These are phyloP conservation scores for Chalciporus sp. DNA, from an alignment of 1,284 basidiomycete species.

Conservation along the genomic window DNA sequence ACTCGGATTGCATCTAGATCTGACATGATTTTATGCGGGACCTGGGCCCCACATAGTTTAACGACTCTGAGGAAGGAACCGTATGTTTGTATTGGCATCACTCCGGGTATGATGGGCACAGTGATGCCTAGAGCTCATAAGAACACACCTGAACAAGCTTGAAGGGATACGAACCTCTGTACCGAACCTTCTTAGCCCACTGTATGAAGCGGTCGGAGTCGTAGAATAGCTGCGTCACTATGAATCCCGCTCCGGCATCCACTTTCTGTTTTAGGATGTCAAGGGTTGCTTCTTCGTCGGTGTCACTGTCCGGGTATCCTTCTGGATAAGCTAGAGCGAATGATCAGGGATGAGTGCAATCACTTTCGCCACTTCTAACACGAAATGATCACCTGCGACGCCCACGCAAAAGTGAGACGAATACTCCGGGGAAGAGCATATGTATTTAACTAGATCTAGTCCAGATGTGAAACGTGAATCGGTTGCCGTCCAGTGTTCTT, in stretches of 20 bases:
- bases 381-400: conserved; percentile 67
- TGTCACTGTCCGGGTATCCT: conserved; percentile 76
- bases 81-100: conserved; percentile 99
- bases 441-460: conserved; percentile 89
- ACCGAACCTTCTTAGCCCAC: conserved; percentile 77
- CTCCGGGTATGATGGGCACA: conserved; percentile 91
- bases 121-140: conserved; percentile 66
- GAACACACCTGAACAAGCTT: conserved; percentile 4
- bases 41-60: conserved; percentile 83
- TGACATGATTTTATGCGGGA: conserved; percentile 72
- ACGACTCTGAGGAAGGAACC: conserved; percentile 90
- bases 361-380: not conserved
- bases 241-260: conserved; percentile 94
- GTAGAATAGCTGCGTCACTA: conserved; percentile 98
- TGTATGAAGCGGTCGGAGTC: conserved; percentile 84
- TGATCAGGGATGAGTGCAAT: conserved; percentile 5
- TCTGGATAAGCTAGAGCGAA: conserved; percentile 80
- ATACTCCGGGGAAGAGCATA: conserved; percentile 79
- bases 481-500: conserved; percentile 89
- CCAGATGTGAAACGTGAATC: conserved; percentile 88
- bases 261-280: conserved; percentile 85
- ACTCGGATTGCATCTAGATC: conserved; percentile 83
- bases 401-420: conserved; percentile 89
- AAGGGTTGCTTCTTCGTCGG: conserved; percentile 73
- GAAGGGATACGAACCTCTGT: conserved; percentile 54